These are phyloP conservation scores for Ogataea philodendri DNA, from an alignment of 805 yeast species.

Conservation along the genomic window DNA sequence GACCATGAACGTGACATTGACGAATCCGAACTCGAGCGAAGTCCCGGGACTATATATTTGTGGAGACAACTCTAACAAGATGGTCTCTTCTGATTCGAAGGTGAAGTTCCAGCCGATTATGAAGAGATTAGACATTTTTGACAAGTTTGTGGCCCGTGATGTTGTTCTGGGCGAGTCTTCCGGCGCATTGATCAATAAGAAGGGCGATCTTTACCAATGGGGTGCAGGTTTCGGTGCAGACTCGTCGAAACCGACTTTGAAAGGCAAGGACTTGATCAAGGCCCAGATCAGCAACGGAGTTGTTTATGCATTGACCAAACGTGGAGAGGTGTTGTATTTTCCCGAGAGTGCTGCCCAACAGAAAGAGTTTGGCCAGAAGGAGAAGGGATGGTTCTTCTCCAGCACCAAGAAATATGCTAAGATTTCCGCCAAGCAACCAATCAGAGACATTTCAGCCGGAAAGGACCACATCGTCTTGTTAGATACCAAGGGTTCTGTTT, in stretches of 20 bases:
- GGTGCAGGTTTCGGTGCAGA: slow-evolving; percentile 40
- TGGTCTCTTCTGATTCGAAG: slow-evolving; percentile 30
- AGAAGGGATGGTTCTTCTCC: slow-evolving; percentile 17
- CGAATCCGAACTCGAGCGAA: slow-evolving; percentile 38
- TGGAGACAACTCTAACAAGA: slow-evolving; percentile 50
- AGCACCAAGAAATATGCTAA: slow-evolving; percentile 17
- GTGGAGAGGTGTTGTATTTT: slow-evolving; percentile 45
- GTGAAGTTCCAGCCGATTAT: slow-evolving; percentile 49
- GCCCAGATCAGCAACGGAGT: slow-evolving; percentile 53
- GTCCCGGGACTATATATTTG: slow-evolving; percentile 63
- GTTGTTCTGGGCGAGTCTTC: slow-evolving; percentile 50
- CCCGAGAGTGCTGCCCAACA: slow-evolving; percentile 33
- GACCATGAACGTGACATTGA: slow-evolving; percentile 23
- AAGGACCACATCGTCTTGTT: slow-evolving; percentile 64
- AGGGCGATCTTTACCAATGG: slow-evolving; percentile 78
- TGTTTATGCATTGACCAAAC: slow-evolving; percentile 46
- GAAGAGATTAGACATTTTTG: slow-evolving; percentile 59
- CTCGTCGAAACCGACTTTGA: slow-evolving; percentile 36
- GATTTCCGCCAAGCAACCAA: slow-evolving; percentile 19
- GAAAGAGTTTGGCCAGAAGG: slow-evolving; percentile 9
- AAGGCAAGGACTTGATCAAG: slow-evolving; percentile 44
- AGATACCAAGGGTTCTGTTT: slow-evolving; percentile 58
- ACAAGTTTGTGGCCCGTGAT: slow-evolving; percentile 54
- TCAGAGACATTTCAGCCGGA: slow-evolving; percentile 55
- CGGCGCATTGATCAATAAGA: slow-evolving; percentile 58